A percentile compares a stretch with the other conserved stretches of the same genome.
These are phyloP conservation scores for Wickerhamomyces tratensis DNA, from an alignment of 805 yeast genomes.

Conservation along the genomic window DNA sequence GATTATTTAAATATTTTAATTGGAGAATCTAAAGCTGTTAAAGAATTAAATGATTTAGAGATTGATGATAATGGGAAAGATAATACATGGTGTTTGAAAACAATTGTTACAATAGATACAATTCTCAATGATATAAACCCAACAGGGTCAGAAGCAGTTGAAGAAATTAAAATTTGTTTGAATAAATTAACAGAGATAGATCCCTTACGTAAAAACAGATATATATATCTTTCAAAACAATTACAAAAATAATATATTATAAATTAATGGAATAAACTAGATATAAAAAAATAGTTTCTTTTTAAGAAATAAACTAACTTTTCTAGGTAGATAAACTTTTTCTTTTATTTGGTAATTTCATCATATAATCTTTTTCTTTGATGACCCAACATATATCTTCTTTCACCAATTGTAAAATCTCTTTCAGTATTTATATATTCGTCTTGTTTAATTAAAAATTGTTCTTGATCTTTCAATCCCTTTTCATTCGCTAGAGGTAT, in stretches of 20 bases:
- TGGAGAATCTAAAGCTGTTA: slow-evolving; percentile 36
- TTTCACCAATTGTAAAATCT: slow-evolving; percentile 29
- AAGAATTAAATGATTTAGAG: slow-evolving; percentile 66
- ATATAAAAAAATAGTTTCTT: too few relatives aligned
- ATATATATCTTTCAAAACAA: slow-evolving; percentile 27
- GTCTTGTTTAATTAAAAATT: slow-evolving; percentile 29
- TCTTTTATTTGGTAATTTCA: slow-evolving; percentile 19
- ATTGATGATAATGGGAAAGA: slow-evolving; percentile 53
- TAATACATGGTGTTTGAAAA: slow-evolving; percentile 70
- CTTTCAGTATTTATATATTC: slow-evolving; percentile 30
- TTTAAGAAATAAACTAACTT: too few relatives aligned
- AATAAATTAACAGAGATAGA: slow-evolving; percentile 41
- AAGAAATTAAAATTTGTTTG: slow-evolving; percentile 28
- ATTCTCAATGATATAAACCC: slow-evolving; percentile 13
- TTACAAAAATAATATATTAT: too few relatives aligned
- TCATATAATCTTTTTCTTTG: slow-evolving; percentile 35
- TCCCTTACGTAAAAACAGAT: slow-evolving; percentile 56
- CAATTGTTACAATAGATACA: slow-evolving; percentile 37
- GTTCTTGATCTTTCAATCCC: slow-evolving; percentile 19
- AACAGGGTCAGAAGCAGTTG: slow-evolving; percentile 9
- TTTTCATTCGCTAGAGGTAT: slow-evolving; percentile 31
- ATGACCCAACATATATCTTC: slow-evolving; percentile 44
- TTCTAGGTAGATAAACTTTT: too few relatives aligned
- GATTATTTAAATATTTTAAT: slow-evolving; percentile 30
- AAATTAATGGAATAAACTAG: too few relatives aligned